Base-by-base conservation (phyloP, 805 yeast genomes). In the Saccharomycopsis fermentans region DNA sequence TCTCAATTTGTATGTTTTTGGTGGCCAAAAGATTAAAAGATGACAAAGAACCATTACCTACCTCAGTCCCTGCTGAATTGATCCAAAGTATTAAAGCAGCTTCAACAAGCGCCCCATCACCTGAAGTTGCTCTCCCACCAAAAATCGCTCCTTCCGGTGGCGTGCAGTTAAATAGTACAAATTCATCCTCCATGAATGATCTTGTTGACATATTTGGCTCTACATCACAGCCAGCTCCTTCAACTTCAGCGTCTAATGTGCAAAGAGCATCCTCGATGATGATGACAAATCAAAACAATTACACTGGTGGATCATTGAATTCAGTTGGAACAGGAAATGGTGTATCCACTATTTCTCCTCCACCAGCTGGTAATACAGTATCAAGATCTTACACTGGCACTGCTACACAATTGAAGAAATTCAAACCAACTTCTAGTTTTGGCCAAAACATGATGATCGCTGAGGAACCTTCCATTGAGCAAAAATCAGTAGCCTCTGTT, bases 1-100 rank as follows among this genome's bases (percentile, higher is more conserved):
- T 94, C 70, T 84, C 95, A 2, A 85, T 94, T 67, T 97, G 98
- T 17, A 86, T 94, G 89, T 92, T 85, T 68, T 79, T 94, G 64
- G 94, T 94, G 8, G 95, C 90, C 71, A 87, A 86, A 71, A 86
- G 81, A 66, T 76, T 91, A 59, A 79, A 87, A 1, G 98, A 98
- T 19, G 50, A 43, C 4, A 43, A 43, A 43, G 76, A 75, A 39
- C 83, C 80, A 29, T 76, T 94, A 63, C 98, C 99, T 1, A 81
- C 81, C 59, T 79, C 84, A 14, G 81, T 90, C 24, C 97, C 97
- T 2, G 79, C 79, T 19, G 77, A 81, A 27, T 74, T 91, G 64
- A 67, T 82, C 54, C 70, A 66, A 11, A 68, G 75, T 19, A 52
- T 69, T 66, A 55, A 69, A 50, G 66, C 73, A 16, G 48, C 34